Conservation (phyloP, 2,329 filamentous ascomycete genomes). For the Alternaria metachromatica region DNA sequence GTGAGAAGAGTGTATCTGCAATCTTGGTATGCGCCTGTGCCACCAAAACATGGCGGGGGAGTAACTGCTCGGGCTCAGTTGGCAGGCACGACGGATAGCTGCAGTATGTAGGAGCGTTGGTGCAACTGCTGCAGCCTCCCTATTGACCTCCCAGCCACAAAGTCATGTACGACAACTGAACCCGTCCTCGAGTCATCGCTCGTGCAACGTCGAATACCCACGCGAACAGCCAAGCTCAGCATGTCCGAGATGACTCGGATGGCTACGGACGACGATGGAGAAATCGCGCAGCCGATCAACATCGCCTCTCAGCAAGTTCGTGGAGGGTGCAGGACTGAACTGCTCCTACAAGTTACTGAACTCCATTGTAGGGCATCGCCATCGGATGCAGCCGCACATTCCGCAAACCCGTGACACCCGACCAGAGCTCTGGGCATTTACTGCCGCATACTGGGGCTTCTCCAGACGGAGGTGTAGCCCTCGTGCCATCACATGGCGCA, state of each 20-base stretch:
- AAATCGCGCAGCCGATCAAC: neutral
- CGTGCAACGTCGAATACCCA: neutral
- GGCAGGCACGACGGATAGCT: conserved; percentile 6
- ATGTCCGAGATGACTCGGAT: neutral
- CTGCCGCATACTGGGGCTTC: neutral
- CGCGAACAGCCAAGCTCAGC: neutral
- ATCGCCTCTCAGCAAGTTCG: conserved; percentile 18
- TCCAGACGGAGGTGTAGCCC: conserved; percentile 6
- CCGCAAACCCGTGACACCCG: conserved; percentile 9
- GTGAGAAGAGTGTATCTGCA: neutral
- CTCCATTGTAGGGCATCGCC: conserved; percentile 8
- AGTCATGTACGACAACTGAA: conserved; percentile 4
- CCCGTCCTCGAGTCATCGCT: neutral
- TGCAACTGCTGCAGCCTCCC: conserved; percentile 6
- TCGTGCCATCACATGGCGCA: neutral
- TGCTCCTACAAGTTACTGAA: conserved; percentile 8
- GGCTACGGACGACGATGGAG: neutral
- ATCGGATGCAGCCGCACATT: neutral
- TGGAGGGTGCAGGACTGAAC: neutral
- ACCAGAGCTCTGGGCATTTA: neutral
- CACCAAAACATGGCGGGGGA: neutral
- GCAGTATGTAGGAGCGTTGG: neutral
- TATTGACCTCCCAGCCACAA: neutral
- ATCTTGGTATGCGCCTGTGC: conserved; percentile 2
- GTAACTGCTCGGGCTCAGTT: conserved; percentile 11